A percentile compares a stretch with the other conserved stretches of the same genome.
phyloP scores from a whole-genome alignment of 441 rosid species.

The Monsonia emarginata region DNA sequence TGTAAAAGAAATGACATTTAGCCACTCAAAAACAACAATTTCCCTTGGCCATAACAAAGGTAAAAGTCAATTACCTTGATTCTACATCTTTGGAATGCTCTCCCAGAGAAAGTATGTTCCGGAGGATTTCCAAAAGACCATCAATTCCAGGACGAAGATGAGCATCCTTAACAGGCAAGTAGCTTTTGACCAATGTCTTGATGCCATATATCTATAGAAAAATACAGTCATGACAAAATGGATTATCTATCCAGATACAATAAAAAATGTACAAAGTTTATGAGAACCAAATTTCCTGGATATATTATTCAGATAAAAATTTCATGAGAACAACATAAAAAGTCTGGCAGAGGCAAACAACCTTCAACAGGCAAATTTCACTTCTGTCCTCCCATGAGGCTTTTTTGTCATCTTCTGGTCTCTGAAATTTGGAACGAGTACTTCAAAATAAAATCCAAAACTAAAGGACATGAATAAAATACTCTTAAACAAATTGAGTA shows the following conservation, averaged over 20 bases:
- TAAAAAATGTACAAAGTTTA: neutral
- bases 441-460: conserved; percentile 14
- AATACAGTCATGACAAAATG: neutral
- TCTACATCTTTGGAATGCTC: conserved; percentile 67
- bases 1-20: conserved; percentile 14
- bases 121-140: conserved; percentile 55
- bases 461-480: conserved; percentile 10
- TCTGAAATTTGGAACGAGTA: conserved; percentile 42
- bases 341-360: conserved; percentile 26
- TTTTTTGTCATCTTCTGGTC: conserved; percentile 37
- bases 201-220: conserved; percentile 71
- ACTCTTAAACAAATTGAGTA: conserved; percentile 21
- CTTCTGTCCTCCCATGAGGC: conserved; percentile 74
- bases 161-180: conserved; percentile 87
- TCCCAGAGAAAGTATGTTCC: conserved; percentile 60
- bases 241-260: conserved; percentile 16
- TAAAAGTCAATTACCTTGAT: conserved; percentile 50
- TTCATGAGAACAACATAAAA: conserved; percentile 2
- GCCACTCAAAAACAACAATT: neutral
- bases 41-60: neutral
- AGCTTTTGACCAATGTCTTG: conserved; percentile 89
- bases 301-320: neutral
- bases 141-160: conserved; percentile 86
- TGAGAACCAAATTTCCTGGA: neutral
- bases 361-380: conserved; percentile 86